Base-by-base conservation (phyloP, 352 stramenopile species). In the Pythium rishiriense region DNA sequence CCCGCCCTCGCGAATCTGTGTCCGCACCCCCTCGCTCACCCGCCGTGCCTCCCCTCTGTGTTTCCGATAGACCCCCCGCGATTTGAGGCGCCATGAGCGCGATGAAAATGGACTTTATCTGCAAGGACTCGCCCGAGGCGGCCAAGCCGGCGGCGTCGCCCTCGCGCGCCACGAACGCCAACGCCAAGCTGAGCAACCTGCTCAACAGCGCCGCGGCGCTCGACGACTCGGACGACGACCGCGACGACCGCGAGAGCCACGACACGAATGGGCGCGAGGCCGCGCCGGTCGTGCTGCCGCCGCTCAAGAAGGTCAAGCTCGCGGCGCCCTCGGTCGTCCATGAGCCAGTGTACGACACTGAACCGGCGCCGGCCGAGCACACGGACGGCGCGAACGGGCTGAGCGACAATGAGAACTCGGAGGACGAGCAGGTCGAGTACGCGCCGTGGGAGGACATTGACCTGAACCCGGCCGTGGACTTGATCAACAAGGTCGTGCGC, bases 91-190 rank as follows among this genome's bases (percentile, higher is more conserved):
- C 17, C 22, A 91, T 89, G 78, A 90, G 80, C 60, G 80, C 80
- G 21, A 91, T 91, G 83, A 91, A 90, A 53, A 88, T 91, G 83
- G 80, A 88, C 53, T 91, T 90, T 49, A 91, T 91, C 70, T 88
- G 78, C 68, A 79, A 87, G 68, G 78, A 91, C 62, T 68, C 69
- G 31, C 61, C 65, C 56, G 63, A 78, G 15, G 14, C 24, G 35
- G 22, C 12, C 7, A n/a, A 50, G 15, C 22, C 24, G 29, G 24
- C 19, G 25, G n/a, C 29, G 21, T 31, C 55, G 42, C 55, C 37
- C 29, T 9, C 43, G 57, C 68, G 45, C 15, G 15, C 41, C 33
- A 64, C 53, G 4, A 70, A 66, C n/a, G 64, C 64, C 12, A 70
- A 70, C 29, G 65, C 62, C 25, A 80, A 72, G 63, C 51, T 83